phyloP scores from a whole-genome alignment of 1,139 yeast species.

The Kodamaea sp. region DNA sequence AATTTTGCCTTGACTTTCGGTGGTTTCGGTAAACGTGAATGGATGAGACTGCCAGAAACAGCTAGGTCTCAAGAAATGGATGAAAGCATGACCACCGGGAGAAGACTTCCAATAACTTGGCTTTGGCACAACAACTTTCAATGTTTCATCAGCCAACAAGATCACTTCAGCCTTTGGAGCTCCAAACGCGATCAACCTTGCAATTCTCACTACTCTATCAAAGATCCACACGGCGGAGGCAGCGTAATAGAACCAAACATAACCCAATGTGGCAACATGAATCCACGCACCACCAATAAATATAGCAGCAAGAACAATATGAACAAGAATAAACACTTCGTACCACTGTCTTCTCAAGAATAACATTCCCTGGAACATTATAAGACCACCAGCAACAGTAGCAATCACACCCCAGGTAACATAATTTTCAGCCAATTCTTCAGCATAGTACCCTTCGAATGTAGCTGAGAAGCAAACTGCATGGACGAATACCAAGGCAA shows the following conservation, averaged over 20 bases:
- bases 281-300: conserved; percentile 45
- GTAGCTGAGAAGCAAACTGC: conserved; percentile 39
- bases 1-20: conserved; percentile 24
- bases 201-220: conserved; percentile 41
- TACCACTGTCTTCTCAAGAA: conserved; percentile 44
- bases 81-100: conserved; percentile 56
- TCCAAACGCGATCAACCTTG: conserved; percentile 38
- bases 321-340: conserved; percentile 43
- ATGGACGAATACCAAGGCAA: conserved; percentile 31
- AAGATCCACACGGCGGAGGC: conserved; percentile 44
- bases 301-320: conserved; percentile 41
- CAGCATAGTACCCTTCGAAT: conserved; percentile 12
- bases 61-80: conserved; percentile 39
- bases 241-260: conserved; percentile 39
- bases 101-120: conserved; percentile 42
- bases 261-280: conserved; percentile 44
- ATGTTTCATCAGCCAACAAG: conserved; percentile 39
- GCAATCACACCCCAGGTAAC: conserved; percentile 35
- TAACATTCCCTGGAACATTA: conserved; percentile 38
- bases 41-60: conserved; percentile 47
- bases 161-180: conserved; percentile 36
- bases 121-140: conserved; percentile 41
- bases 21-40: conserved; percentile 28
- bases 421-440: conserved; percentile 21
- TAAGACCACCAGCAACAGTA: conserved; percentile 33